These are phyloP conservation scores for Lactarius psammicola DNA, from an alignment of 768 basidiomycete genomes.

Conservation along the genomic window DNA sequence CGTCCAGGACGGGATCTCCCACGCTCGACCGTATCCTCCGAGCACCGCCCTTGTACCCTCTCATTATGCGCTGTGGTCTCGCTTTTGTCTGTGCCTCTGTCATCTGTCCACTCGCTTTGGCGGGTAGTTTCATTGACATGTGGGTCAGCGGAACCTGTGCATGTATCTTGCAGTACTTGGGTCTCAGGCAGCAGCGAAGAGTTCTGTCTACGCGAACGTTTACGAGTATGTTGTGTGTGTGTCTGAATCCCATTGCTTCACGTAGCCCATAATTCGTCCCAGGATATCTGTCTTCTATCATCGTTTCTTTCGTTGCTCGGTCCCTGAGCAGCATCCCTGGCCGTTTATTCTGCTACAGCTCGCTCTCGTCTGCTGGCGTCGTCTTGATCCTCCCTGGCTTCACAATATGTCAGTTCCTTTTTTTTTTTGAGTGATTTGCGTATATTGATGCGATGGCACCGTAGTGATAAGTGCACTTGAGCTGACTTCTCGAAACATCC, in stretches of 20 bases:
- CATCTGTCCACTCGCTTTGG: constrained; percentile 81
- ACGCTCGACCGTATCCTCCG: constrained; percentile 63
- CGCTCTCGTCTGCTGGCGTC: constrained; percentile 85
- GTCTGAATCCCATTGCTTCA: background rate
- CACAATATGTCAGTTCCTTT: constrained; percentile 58
- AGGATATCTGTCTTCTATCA: constrained; percentile 83
- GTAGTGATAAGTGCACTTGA: constrained; percentile 77
- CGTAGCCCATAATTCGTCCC: background rate
- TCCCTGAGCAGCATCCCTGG: constrained; percentile 74
- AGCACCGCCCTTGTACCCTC: constrained; percentile 64
- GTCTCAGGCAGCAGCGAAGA: constrained; percentile 82
- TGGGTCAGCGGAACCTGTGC: constrained; percentile 73
- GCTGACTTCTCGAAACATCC: constrained; percentile 74
- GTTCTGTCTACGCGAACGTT: constrained; percentile 89
- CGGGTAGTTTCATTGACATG: constrained; percentile 80
- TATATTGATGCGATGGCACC: constrained; percentile 10
- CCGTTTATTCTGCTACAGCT: constrained; percentile 82
- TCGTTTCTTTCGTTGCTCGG: constrained; percentile 81
- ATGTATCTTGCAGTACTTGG: constrained; percentile 71
- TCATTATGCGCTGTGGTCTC: constrained; percentile 64
- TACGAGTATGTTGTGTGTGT: constrained; percentile 93
- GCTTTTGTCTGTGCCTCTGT: constrained; percentile 77
- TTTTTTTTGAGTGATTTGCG: background rate
- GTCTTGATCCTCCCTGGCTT: constrained; percentile 91
- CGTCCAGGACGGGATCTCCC: constrained; percentile 66